phyloP scores from a whole-genome alignment of 208 protist species.

The Leishmania gerbilli region DNA sequence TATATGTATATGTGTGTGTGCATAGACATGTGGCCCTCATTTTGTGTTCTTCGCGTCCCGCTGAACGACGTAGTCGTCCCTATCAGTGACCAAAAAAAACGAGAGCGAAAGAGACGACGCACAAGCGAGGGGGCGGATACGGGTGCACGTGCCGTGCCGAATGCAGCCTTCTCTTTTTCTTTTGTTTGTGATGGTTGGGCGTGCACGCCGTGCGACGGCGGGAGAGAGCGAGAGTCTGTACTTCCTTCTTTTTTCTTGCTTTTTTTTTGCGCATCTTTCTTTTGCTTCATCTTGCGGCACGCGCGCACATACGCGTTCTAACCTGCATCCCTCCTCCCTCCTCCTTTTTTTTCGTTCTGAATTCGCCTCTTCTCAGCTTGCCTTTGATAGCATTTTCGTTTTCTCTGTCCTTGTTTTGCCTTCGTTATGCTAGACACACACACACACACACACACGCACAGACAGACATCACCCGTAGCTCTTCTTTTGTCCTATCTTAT shows the following conservation, averaged over 20 bases:
- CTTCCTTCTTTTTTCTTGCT: not conserved
- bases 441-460: not conserved
- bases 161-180: not conserved
- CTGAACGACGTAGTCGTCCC: no score
- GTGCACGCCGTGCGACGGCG: not conserved
- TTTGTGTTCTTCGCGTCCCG: no score
- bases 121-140: not conserved
- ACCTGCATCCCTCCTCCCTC: not conserved
- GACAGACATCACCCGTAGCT: not conserved
- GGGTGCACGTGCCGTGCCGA: not conserved
- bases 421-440: not conserved
- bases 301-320: not conserved
- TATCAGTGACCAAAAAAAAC: no score
- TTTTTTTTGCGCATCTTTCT: not conserved
- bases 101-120: not conserved
- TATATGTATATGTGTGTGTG: no score
- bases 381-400: not conserved
- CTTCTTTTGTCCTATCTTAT: not conserved
- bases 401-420: not conserved
- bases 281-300: not conserved
- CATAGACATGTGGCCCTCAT: no score
- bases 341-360: not conserved
- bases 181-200: not conserved
- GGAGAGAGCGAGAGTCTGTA: not conserved
- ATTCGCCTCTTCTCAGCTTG: not conserved